Conservation (phyloP, 805 yeast genomes). For the Starmerella apis region DNA sequence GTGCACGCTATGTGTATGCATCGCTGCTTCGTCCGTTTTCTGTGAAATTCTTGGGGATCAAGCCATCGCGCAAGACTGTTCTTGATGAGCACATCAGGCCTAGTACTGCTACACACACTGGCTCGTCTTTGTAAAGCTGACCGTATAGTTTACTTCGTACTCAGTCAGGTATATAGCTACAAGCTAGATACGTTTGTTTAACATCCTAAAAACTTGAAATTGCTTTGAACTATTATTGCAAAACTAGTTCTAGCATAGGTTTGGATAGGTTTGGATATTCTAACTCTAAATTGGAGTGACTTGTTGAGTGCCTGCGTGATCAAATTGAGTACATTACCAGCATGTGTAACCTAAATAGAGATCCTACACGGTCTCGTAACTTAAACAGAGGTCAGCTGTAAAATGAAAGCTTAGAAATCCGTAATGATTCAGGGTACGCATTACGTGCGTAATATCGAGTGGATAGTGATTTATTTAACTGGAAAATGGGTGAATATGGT, state of each 20-base stretch:
- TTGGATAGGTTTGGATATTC: too few species aligned
- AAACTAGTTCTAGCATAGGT: too few species aligned
- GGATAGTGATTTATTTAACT: too few species aligned
- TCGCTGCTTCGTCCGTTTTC: constrained; percentile 56
- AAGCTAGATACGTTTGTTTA: too few species aligned
- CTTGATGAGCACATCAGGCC: constrained; percentile 2
- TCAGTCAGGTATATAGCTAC: too few species aligned
- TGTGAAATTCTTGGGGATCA: constrained; percentile 29
- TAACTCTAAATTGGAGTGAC: too few species aligned
- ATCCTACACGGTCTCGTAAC: too few species aligned
- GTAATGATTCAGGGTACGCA: too few species aligned
- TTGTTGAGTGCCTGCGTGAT: not conserved
- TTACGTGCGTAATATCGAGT: too few species aligned
- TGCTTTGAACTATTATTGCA: not conserved
- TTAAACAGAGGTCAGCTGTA: not conserved
- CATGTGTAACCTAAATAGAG: not conserved
- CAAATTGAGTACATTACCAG: not conserved
- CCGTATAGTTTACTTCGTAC: not conserved
- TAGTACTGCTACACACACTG: not conserved
- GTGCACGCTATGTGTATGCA: constrained; percentile 65
- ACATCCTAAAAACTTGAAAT: not conserved
- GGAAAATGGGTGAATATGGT: too few species aligned
- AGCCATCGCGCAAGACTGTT: constrained; percentile 15
- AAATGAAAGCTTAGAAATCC: too few species aligned
- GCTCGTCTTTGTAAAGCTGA: not conserved